phyloP scores from a whole-genome alignment of 78 protist species.

The Tieghemostelium lacteum region DNA sequence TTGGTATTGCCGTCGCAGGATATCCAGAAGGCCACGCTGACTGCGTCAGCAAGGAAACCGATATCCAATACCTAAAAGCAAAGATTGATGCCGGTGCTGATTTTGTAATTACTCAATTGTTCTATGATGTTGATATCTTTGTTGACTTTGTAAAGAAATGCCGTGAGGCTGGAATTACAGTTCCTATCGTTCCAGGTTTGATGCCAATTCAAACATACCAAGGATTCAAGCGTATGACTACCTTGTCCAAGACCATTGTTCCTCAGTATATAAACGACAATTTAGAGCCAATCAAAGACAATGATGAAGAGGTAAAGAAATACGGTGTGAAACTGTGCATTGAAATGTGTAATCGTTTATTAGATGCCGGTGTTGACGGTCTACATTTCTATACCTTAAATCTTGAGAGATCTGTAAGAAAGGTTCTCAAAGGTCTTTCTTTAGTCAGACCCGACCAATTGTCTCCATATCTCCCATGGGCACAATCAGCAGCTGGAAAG shows the following conservation, averaged over 20 bases:
- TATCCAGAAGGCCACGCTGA: constrained; percentile 97
- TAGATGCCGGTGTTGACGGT: constrained; percentile 85
- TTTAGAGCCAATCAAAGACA: constrained; percentile 90
- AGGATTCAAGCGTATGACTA: constrained; percentile 89
- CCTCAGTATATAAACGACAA: constrained; percentile 74
- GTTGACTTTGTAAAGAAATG: constrained; percentile 73
- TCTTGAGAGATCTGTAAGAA: constrained; percentile 84
- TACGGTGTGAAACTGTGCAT: constrained; percentile 87
- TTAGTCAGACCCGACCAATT: constrained; percentile 26
- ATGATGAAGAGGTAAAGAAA: constrained; percentile 92
- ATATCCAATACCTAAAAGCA: constrained; percentile 83
- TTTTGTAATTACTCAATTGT: constrained; percentile 95
- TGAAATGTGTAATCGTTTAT: constrained; percentile 82
- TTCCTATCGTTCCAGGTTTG: constrained; percentile 98
- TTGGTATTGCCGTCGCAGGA: constrained; percentile 94
- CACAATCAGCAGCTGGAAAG: constrained; percentile 71
- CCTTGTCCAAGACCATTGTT: constrained; percentile 79
- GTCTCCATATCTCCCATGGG: constrained; percentile 78
- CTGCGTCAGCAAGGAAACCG: constrained; percentile 52
- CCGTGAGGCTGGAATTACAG: constrained; percentile 90
- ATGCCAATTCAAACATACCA: constrained; percentile 96
- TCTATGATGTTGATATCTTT: constrained; percentile 91
- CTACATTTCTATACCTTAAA: constrained; percentile 98
- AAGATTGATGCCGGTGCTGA: constrained; percentile 98
- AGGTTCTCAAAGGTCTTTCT: constrained; percentile 74